Percentiles rank a stretch among this genome's conserved stretches.
Evolutionary conservation across 1,284 basidiomycete genomes (phyloP).

Genomic region (Malassezia brasiliensis): DNA sequence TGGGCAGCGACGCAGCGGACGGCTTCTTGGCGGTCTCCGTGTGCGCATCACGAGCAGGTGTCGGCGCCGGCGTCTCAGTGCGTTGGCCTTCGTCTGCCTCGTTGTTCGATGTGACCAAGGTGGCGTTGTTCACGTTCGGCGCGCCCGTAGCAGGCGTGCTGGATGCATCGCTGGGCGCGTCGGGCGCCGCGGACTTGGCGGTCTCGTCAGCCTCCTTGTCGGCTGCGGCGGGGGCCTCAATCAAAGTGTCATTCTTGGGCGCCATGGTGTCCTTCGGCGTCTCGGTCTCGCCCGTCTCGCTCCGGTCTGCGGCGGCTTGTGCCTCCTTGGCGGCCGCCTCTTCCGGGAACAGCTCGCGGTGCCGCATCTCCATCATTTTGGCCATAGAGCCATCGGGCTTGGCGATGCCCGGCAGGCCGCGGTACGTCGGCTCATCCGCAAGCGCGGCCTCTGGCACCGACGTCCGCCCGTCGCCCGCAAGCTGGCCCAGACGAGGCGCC

Average conservation of each 20-base stretch:
- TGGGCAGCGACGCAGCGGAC: not conserved
- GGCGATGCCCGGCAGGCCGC: slow-evolving; percentile 28
- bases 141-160: not conserved
- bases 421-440: slow-evolving; percentile 26
- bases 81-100: not conserved
- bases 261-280: not conserved
- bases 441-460: slow-evolving; percentile 34
- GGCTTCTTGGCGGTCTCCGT: not conserved
- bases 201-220: not conserved
- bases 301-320: not conserved
- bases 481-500: slow-evolving; percentile 40
- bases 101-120: not conserved
- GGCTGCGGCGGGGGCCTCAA: not conserved
- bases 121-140: not conserved
- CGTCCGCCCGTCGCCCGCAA: slow-evolving; percentile 38
- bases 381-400: slow-evolving; percentile 28
- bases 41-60: too few species aligned
- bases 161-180: not conserved
- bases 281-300: not conserved
- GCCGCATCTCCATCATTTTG: slow-evolving; percentile 35
- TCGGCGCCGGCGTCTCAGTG: not conserved
- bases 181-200: not conserved
- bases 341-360: slow-evolving; percentile 8
- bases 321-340: slow-evolving; percentile 11
- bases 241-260: too few species aligned